phyloP scores from a whole-genome alignment of 441 rosid genomes.

The Syzygium malaccense region DNA sequence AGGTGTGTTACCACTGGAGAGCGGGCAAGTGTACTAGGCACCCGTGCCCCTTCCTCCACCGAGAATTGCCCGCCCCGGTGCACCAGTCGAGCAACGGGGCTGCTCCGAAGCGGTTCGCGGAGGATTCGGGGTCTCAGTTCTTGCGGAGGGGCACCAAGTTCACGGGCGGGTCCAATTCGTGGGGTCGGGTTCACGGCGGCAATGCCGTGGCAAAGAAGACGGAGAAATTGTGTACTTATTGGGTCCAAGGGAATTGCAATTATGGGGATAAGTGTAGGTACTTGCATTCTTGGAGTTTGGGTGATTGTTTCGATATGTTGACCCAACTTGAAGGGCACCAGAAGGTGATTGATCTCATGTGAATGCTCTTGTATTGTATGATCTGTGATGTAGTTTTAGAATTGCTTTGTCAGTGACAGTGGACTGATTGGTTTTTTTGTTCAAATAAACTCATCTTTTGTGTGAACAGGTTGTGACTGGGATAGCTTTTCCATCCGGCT shows the following conservation, averaged over 20 bases:
- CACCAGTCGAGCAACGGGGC: constrained; percentile 20
- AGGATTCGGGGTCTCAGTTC: constrained; percentile 56
- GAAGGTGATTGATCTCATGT: constrained; percentile 30
- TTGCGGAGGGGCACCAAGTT: constrained; percentile 51
- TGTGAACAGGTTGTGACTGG: constrained; percentile 66
- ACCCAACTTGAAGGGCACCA: constrained; percentile 90
- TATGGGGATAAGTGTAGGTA: constrained; percentile 75
- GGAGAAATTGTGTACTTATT: constrained; percentile 73
- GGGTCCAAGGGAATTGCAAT: constrained; percentile 81
- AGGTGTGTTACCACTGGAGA: constrained; percentile 82
- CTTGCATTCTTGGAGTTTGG: constrained; percentile 87
- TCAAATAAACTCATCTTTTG: neutral
- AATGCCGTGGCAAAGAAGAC: constrained; percentile 43
- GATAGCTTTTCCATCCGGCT: constrained; percentile 79
- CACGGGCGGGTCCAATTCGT: constrained; percentile 21
- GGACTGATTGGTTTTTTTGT: neutral
- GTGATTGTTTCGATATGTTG: constrained; percentile 60
- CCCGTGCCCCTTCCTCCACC: constrained; percentile 74
- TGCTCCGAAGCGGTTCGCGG: constrained; percentile 53
- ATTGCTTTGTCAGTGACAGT: neutral
- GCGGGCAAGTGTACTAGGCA: constrained; percentile 70
- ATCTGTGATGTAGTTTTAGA: neutral
- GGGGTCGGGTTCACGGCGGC: constrained; percentile 52
- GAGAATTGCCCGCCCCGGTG: constrained; percentile 55
- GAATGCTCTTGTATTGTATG: neutral